These are phyloP conservation scores for Acacia pycnantha DNA, from an alignment of 331 rosid species.

Conservation along the genomic window DNA sequence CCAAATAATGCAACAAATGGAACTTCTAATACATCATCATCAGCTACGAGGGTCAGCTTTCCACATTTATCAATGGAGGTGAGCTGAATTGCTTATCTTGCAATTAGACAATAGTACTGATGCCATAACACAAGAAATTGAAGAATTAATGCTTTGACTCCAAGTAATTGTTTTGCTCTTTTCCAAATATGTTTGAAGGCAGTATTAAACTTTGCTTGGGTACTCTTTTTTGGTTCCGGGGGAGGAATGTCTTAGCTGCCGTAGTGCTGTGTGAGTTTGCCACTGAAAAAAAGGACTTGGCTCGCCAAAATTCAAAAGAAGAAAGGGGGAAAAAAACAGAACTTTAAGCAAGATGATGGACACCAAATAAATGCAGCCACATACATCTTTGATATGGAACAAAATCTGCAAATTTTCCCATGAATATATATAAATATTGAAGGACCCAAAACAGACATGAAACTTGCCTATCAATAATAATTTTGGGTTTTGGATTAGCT, in stretches of 20 bases:
- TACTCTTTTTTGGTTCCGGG: neutral
- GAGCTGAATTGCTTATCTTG: constrained; percentile 36
- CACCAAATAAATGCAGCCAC: neutral
- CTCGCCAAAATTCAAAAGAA: neutral
- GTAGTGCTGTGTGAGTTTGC: neutral
- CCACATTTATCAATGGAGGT: constrained; percentile 43
- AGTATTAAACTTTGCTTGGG: neutral
- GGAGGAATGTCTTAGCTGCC: neutral
- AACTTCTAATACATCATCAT: constrained; percentile 36
- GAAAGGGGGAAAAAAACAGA: neutral
- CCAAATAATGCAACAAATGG: constrained; percentile 32
- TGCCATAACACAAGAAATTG: neutral
- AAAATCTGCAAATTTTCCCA: neutral
- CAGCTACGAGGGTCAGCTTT: constrained; percentile 25
- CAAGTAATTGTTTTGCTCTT: neutral
- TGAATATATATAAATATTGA: neutral
- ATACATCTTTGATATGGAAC: neutral
- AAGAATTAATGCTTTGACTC: neutral
- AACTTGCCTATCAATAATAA: neutral
- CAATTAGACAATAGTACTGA: constrained; percentile 13
- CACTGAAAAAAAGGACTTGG: neutral
- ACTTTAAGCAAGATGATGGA: neutral
- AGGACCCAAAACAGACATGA: neutral
- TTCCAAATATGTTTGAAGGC: neutral
- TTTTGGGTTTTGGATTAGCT: neutral